Evolutionary conservation across 208 protist genomes (phyloP).

Genomic region (Naegleria fowleri): DNA sequence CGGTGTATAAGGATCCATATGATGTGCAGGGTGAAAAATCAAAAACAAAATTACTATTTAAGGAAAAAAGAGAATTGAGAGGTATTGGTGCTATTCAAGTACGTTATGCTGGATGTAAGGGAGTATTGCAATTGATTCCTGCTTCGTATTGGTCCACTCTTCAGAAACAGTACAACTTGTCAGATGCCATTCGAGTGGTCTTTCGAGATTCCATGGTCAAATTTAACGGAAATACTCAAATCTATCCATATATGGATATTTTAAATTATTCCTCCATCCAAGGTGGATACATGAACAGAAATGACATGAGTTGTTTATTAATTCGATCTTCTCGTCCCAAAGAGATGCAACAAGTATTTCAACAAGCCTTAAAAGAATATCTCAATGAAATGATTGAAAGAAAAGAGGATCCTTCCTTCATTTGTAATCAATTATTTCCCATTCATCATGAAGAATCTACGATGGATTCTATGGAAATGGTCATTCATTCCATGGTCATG

Average conservation of each 20-base stretch:
- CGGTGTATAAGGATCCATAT: no score
- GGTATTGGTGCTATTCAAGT: background rate
- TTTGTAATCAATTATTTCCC: no score
- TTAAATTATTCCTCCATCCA: background rate
- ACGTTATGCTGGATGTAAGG: background rate
- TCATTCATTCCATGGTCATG: background rate
- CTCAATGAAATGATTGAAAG: background rate
- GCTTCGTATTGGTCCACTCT: background rate
- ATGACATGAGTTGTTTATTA: background rate
- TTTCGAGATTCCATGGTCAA: background rate
- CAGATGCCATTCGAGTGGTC: background rate
- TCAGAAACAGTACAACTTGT: background rate
- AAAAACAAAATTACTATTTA: no score
- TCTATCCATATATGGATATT: background rate
- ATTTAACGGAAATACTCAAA: background rate
- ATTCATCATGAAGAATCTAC: no score
- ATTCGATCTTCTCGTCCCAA: background rate
- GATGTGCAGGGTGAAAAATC: no score
- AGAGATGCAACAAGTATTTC: background rate
- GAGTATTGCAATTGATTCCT: background rate
- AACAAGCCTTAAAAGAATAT: background rate
- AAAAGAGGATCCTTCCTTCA: no score
- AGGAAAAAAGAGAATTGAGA: background rate
- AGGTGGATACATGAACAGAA: background rate
- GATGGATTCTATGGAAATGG: no score